Base-by-base conservation (phyloP, 2,329 filamentous ascomycete genomes). In the Phoma sp. region DNA sequence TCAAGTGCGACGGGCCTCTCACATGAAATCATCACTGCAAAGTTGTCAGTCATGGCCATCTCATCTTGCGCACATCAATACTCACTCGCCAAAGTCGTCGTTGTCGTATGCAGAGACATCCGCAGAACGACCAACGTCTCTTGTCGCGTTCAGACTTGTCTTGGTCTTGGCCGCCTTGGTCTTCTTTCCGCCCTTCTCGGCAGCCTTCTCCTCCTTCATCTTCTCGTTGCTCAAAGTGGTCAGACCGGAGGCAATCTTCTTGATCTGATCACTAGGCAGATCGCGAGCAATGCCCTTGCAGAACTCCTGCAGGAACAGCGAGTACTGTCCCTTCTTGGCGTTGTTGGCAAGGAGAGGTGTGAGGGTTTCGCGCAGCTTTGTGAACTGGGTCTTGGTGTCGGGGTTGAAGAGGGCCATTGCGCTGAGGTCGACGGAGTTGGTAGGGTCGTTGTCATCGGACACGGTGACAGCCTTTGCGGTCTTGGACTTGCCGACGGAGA, bases 171-270 rank as follows among this genome's bases (percentile, higher is more conserved):
- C 89, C 4, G 93, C 93, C 85, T 98, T 98, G 66, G 83, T 87
- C 86, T 98, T 99, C 89, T 98, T 99, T 69, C 89, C 90, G 49
- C 90, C 88, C 83, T 96, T 97, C 62, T 96, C 91, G 3, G 90
- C 86, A 4, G 89, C 87, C 84, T 98, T 97, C 84, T 99, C 95
- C 77, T 97, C 93, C 82, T 92, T 96, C 89, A 98, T 89, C 84
- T 96, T 97, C 85, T 98, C 95, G 75, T 99, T 99, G 73, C 91
- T 85, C 52, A 96, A 83, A 4, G 92, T 89, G n/a, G 93, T 96
- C 69, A 99, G 78, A 4, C 85, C 84, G 75, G 90, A 96, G 10
- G 91, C 86, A 62, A 96, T 86, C 83, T 98, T 98, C 85, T 98
- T 97, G 78, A 98, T 93, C 79, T 98, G 92, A 52, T 95, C 89